These are phyloP conservation scores for Flaveria robusta DNA, from an alignment of 129 eudicot species.

Conservation along the genomic window DNA sequence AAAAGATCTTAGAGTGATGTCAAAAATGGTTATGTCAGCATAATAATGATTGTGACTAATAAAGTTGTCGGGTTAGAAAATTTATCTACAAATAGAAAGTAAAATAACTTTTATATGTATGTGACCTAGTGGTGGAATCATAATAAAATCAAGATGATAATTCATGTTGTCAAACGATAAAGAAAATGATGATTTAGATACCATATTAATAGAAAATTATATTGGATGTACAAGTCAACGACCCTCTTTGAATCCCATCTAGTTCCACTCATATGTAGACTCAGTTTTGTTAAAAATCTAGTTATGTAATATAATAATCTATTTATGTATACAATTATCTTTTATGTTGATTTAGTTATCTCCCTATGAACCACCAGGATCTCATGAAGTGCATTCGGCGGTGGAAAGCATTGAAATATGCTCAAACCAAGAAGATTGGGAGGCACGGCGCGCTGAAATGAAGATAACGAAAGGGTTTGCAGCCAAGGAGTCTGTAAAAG, in stretches of 20 bases:
- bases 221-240: background rate
- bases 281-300: background rate
- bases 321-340: background rate
- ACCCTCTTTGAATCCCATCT: background rate
- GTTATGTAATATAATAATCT: background rate
- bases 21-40: conserved; percentile 8
- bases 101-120: background rate
- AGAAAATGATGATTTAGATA: background rate
- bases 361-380: conserved; percentile 46
- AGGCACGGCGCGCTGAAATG: conserved; percentile 70
- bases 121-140: background rate
- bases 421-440: conserved; percentile 76
- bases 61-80: background rate
- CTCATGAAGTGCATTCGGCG: conserved; percentile 53
- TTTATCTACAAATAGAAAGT: background rate
- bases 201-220: background rate
- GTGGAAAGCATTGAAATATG: conserved; percentile 54
- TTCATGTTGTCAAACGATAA: background rate
- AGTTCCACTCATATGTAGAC: background rate
- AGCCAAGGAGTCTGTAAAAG: conserved; percentile 92
- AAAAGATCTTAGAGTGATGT: background rate
- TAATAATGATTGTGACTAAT: conserved; percentile 8
- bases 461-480: conserved; percentile 85
- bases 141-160: too few relatives aligned
- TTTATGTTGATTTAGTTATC: background rate